These are phyloP conservation scores for Nematocida major DNA, from an alignment of 371 early-diverging fungal genomes.

Conservation along the genomic window DNA sequence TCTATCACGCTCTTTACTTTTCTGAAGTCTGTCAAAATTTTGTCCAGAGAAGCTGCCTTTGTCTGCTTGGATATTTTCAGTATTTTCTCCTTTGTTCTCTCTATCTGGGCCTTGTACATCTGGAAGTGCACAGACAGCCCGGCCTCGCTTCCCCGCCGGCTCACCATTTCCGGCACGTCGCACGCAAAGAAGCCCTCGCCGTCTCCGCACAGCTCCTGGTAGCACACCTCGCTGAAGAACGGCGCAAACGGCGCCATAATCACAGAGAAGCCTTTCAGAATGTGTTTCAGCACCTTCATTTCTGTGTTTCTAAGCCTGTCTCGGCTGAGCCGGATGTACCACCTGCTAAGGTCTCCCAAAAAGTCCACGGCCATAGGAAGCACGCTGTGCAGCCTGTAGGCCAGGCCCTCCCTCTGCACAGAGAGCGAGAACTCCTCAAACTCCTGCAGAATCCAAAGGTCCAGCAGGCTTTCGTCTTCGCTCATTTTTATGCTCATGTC, in stretches of 20 bases:
- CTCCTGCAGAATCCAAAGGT: conserved; percentile 59
- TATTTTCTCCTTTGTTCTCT: neutral
- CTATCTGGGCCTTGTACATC: conserved; percentile 40
- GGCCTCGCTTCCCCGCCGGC: conserved; percentile 78
- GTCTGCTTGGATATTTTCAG: neutral
- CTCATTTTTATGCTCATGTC: neutral
- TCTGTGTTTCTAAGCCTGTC: conserved; percentile 86
- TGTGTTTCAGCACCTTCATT: conserved; percentile 80
- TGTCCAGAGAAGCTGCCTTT: neutral
- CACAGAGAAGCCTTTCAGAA: conserved; percentile 78
- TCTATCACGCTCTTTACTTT: conserved; percentile 75
- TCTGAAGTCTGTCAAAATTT: conserved; percentile 54
- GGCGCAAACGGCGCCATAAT: conserved; percentile 97
- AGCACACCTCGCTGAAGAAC: conserved; percentile 92
- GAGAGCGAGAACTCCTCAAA: conserved; percentile 51
- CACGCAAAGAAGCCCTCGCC: conserved; percentile 70
- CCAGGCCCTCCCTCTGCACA: conserved; percentile 45
- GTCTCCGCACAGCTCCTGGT: conserved; percentile 72
- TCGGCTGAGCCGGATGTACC: conserved; percentile 98
- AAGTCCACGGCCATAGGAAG: conserved; percentile 78
- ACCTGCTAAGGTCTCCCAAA: conserved; percentile 92
- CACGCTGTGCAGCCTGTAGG: conserved; percentile 87
- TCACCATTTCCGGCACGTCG: conserved; percentile 78
- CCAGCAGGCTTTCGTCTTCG: conserved; percentile 47
- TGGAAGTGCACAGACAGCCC: conserved; percentile 67